Evolutionary conservation across 2,329 filamentous ascomycete genomes (phyloP), one percentile per base, ranked within the genome.

Genomic region (Furcasterigmium sp.): DNA sequence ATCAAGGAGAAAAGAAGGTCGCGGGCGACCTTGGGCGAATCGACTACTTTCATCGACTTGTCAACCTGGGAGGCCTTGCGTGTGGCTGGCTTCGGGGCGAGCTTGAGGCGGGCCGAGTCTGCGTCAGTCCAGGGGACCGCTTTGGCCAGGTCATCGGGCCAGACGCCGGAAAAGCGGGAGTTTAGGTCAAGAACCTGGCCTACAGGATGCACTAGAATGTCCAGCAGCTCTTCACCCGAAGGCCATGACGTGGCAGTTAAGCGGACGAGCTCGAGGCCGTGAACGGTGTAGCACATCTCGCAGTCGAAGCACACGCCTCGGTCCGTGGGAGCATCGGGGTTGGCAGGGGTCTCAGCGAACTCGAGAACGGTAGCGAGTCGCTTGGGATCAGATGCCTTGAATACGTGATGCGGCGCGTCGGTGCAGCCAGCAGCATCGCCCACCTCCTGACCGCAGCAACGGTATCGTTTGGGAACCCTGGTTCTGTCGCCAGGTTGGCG

Each of bases 241-340:
- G 91, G 91, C 91, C 93, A 98, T 9, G 84, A 81, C 4, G 91
- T 84, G 5, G 87, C 91, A 0, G 93, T 97, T 3, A 98, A 65
- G 8, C 93, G 87, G 44, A 97, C 84, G 15, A 98, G 75, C 61
- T 98, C 93, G 51, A 97, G 69, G 0, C 94, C 93, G 39, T 85
- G 65, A 1, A 87, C 87, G 0, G 94, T 98, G 58, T 95, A 97
- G 5, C 87, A 88, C 93, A 98, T 98, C 60, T 98, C 93, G 56
- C 93, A 97, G 61, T 98, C 93, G 55, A 98, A 91, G 50, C 82
- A 85, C 10, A 97, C 81, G 3, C 85, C 87, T 28, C 78, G 77
- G 41, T 75, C 67, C 2, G 62, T 55, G 0, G 70, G 67, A 2
- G 68, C 71, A 3, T 65, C 54, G 2, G 68, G 60, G 51, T 89